phyloP scores from a whole-genome alignment of 768 basidiomycete species.

The Tricholoma flavovirens region DNA sequence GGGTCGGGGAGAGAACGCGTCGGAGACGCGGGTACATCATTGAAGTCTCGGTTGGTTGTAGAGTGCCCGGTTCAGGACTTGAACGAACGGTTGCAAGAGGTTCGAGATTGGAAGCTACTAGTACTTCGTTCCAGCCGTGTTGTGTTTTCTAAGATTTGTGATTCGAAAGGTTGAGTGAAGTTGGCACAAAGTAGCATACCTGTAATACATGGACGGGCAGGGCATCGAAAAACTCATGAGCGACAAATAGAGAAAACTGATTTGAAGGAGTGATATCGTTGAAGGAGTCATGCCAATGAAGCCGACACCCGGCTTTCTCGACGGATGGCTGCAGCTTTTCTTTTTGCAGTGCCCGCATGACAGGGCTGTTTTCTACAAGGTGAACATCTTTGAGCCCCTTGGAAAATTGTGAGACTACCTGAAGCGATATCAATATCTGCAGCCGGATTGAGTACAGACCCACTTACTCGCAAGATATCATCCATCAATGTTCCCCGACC shows the following conservation, averaged over 20 bases:
- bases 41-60: slow-evolving; percentile 12
- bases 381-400: slow-evolving; percentile 45
- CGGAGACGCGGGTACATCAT: slow-evolving; percentile 39
- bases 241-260: slow-evolving; percentile 78
- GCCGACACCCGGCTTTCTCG: slow-evolving; percentile 26
- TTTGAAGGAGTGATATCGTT: slow-evolving; percentile 53
- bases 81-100: slow-evolving; percentile 7
- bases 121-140: slow-evolving; percentile 81
- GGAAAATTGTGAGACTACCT: slow-evolving; percentile 44
- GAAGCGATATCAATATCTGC: not conserved
- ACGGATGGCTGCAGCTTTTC: slow-evolving; percentile 35
- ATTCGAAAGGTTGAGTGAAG: not conserved
- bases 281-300: slow-evolving; percentile 72
- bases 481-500: slow-evolving; percentile 89
- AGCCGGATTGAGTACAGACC: not conserved
- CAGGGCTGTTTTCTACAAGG: slow-evolving; percentile 74
- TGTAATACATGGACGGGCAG: slow-evolving; percentile 88
- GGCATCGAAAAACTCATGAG: slow-evolving; percentile 98
- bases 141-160: slow-evolving; percentile 53
- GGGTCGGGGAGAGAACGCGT: slow-evolving; percentile 57
- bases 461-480: slow-evolving; percentile 77
- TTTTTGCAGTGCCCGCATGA: slow-evolving; percentile 62
- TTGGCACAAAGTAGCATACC: slow-evolving; percentile 34
- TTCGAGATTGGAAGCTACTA: slow-evolving; percentile 47
- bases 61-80: not conserved